Base-by-base conservation (phyloP, 345 rosid genomes). In the Syzygium grande region DNA sequence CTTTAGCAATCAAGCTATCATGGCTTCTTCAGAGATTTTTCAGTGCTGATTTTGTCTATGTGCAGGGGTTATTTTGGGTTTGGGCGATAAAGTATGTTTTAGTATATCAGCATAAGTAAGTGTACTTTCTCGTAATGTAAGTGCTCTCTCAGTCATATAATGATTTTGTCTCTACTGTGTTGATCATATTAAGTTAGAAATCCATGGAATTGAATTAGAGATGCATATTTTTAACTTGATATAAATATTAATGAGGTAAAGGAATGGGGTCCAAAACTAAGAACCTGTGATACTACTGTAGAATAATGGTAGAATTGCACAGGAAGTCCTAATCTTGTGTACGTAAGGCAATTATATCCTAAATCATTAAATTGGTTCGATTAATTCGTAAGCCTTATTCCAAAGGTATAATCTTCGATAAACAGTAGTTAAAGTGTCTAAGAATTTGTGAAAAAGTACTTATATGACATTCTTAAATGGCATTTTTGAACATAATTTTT, bases 11-110 rank as follows among this genome's bases (percentile, higher is more conserved):
- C 98, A 95, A 88, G 94, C 93, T 4, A 91, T 95, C 30, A 91
- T 91, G 94, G 97, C 97, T 9, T 94, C 97, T 92, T 92, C 93
- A 79, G 94, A 94, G 89, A 89, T 92, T 84, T 91, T 94, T 85
- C 91, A 90, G 85, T 92, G 90, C 86, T 94, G 89, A 73, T 73
- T 22, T 73, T 73, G 13, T 73, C 49, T 19, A 9, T 4, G 49
- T 10, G 49, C 49, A 38, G 49, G 63, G 83, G 25, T 19, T 73
- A 38, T 73, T 38, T 73, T 73, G 83, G 49, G 10, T 73, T 73
- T 73, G 83, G 15, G 83, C 38, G 83, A 73, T 38, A 41, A 0
- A 38, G 49, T 73, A 19, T 38, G 83, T 73, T 38, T 73, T 73
- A 38, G 49, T 34, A 34, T 19, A 22, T 38, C 23, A 59, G 65